Base-by-base conservation (phyloP, 805 yeast genomes). In the Yarrowia sp. region DNA sequence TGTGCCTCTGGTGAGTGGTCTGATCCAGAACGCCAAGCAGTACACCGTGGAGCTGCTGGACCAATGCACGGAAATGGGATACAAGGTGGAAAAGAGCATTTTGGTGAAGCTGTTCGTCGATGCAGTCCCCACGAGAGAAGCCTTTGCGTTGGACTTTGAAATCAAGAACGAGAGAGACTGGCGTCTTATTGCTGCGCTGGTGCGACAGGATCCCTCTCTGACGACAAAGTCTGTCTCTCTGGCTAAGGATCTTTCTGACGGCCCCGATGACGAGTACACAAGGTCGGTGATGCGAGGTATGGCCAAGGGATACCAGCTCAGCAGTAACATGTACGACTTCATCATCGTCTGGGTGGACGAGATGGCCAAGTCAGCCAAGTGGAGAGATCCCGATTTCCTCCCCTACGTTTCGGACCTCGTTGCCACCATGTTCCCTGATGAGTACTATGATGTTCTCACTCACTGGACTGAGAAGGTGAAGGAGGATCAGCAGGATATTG, bases 1-100 rank as follows among this genome's bases (percentile, higher is more conserved):
- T n/a, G 29, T 22, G 6, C 56, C 56, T n/a, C 39, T 47, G 18
- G 56, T 47, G 7, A 16, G 56, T 22, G 38, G 39, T 21, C 39
- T 47, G 8, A 47, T 47, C 10, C 39, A 47, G 22, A 47, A 47
- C 14, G 56, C 56, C 39, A 47, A 32, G 16, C 38, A 47, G 56
- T 47, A 47, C 22, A 47, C 56, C 10, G 56, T 47, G 29, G 56
- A 47, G 31, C 38, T 47, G 29, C 16, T 47, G 38, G 56, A 47
- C n/a, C 56, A 47, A 10, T 47, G 56, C 31, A 47, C 56, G 12
- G 39, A 32, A 21, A 47, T 47, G 56, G 56, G 41, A 24, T 47
- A 47, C 56, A 47, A 47, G 56, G 56, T 47, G 27, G 56, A 47
- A 32, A 47, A 47, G 39, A 31, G 56, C 27, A 33, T 47, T 33